These are phyloP conservation scores for Debaryomyces robertsiae DNA, from an alignment of 1,139 yeast species.

Conservation along the genomic window DNA sequence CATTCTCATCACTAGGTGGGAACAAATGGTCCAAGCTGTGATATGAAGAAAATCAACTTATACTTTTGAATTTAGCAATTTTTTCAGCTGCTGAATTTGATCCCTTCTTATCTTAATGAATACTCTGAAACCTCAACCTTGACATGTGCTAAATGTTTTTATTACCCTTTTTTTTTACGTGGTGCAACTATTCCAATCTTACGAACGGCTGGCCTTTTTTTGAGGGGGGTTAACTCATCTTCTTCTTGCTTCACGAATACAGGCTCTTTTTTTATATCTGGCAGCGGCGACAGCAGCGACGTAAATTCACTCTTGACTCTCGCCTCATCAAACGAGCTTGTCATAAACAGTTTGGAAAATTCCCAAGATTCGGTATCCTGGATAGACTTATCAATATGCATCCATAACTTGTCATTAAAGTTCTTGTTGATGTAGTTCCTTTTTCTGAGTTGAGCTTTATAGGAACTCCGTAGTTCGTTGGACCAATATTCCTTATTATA, in stretches of 20 bases:
- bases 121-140: too few relatives aligned
- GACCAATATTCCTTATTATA: constrained; percentile 22
- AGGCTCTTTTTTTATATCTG: neutral
- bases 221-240: neutral
- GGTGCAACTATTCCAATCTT: constrained; percentile 6
- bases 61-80: too few relatives aligned
- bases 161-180: constrained; percentile 1
- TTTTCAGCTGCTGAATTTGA: too few relatives aligned
- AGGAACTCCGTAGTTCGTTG: constrained; percentile 10
- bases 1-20: constrained; percentile 46
- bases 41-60: too few relatives aligned
- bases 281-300: neutral
- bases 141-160: too few relatives aligned
- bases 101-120: too few relatives aligned
- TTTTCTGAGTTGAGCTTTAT: constrained; percentile 8
- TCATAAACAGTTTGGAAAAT: constrained; percentile 4
- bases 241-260: neutral
- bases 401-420: constrained; percentile 18
- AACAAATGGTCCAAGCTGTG: constrained; percentile 18
- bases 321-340: neutral
- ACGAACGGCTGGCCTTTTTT: neutral
- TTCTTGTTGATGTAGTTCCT: constrained; percentile 1
- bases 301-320: neutral
- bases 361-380: constrained; percentile 6
- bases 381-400: constrained; percentile 10